phyloP scores from a whole-genome alignment of 2,329 filamentous ascomycete genomes.

The Botrytis aclada region DNA sequence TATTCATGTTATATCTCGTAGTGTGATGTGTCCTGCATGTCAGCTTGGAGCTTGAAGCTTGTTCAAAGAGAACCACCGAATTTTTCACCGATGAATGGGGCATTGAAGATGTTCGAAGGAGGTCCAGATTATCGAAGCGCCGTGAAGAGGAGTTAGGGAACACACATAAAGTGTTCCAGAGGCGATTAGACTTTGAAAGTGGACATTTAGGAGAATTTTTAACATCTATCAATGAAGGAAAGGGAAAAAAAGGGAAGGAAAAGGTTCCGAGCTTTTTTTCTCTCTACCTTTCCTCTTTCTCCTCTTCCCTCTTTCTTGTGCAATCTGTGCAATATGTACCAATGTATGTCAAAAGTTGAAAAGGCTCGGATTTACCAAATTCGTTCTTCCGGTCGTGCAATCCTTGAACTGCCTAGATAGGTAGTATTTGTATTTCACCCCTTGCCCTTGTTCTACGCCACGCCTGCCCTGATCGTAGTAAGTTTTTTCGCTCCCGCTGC shows the following conservation, averaged over 20 bases:
- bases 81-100: slow-evolving; percentile 8
- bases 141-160: background rate
- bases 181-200: slow-evolving; percentile 11
- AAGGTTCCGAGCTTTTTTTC: background rate
- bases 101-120: slow-evolving; percentile 2
- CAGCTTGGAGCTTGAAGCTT: background rate
- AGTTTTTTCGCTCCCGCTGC: slow-evolving; percentile 5
- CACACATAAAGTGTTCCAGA: slow-evolving; percentile 1
- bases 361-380: slow-evolving; percentile 16
- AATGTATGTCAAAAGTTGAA: background rate
- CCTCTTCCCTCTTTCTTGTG: background rate
- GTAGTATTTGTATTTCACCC: background rate
- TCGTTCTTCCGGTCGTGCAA: slow-evolving; percentile 9
- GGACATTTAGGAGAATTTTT: slow-evolving; percentile 4
- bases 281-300: background rate
- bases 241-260: background rate
- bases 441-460: background rate
- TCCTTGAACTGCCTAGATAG: background rate
- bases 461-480: background rate
- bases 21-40: slow-evolving; percentile 15
- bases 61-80: slow-evolving; percentile 1
- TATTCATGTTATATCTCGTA: background rate
- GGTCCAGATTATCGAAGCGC: slow-evolving; percentile 14
- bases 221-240: background rate
- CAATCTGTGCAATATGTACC: background rate